These are phyloP conservation scores for Wolfiporia cocos DNA, from an alignment of 1,284 basidiomycete genomes.

Conservation along the genomic window DNA sequence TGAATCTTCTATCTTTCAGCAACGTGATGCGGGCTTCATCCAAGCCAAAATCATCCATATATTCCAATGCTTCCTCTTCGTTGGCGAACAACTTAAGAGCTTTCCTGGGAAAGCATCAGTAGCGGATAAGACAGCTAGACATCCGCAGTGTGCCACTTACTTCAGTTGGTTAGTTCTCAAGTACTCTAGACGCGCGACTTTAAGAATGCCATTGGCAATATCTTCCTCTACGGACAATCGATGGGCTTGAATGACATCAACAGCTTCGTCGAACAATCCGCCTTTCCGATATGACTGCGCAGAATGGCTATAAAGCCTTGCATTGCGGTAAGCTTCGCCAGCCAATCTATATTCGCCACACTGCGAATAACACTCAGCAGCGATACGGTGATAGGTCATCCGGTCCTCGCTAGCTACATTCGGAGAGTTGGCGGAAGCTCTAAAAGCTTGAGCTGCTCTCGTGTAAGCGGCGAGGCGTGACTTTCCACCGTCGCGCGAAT, in stretches of 20 bases:
- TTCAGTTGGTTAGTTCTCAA: constrained; percentile 36
- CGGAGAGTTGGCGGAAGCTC: constrained; percentile 28
- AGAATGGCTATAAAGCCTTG: constrained; percentile 38
- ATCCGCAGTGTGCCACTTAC: constrained; percentile 29
- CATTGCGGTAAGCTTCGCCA: constrained; percentile 38
- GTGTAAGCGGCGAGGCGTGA: constrained; percentile 32
- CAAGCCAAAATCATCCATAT: constrained; percentile 49
- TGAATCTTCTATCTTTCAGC: constrained; percentile 34
- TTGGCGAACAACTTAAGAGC: constrained; percentile 36
- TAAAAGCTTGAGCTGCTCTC: constrained; percentile 44
- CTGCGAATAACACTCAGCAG: constrained; percentile 49
- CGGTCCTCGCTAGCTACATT: constrained; percentile 21
- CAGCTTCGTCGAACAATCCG: constrained; percentile 48
- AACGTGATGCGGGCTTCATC: constrained; percentile 45
- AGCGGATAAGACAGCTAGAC: neutral
- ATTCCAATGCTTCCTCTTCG: constrained; percentile 48
- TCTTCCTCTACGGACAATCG: constrained; percentile 25
- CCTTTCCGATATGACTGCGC: constrained; percentile 42
- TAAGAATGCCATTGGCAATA: constrained; percentile 36
- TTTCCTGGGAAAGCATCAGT: neutral
- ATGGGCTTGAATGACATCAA: constrained; percentile 36
- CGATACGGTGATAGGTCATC: constrained; percentile 37
- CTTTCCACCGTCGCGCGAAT: constrained; percentile 23
- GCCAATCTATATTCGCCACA: constrained; percentile 37
- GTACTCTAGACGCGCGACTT: constrained; percentile 45